Evolutionary conservation across 345 rosid genomes (phyloP).

Genomic region (rapeseed (Brassica napus)): DNA sequence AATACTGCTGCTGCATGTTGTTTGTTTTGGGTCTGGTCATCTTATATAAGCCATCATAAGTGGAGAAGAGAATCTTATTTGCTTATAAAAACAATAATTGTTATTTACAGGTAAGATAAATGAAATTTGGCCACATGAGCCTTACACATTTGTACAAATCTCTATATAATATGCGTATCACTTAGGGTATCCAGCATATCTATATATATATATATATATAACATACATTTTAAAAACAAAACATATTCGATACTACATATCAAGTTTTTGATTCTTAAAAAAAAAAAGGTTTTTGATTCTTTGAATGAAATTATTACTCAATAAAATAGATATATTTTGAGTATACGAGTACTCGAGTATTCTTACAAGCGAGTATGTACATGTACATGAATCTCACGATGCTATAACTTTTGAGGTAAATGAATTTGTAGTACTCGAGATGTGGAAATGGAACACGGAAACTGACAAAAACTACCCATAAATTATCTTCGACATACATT

Average conservation of each 20-base stretch:
- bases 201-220: not conserved
- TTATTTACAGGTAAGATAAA: constrained; percentile 22
- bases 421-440: not conserved
- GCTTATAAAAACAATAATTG: not conserved
- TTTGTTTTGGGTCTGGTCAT: not conserved
- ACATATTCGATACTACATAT: not conserved
- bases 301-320: not conserved
- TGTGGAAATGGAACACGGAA: not conserved
- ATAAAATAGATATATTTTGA: not conserved
- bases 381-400: not conserved
- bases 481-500: not conserved
- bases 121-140: constrained; percentile 9
- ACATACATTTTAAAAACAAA: not conserved
- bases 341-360: not conserved
- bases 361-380: not conserved
- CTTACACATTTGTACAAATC: not conserved
- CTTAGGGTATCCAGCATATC: not conserved
- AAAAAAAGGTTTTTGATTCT: no score
- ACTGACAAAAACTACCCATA: not conserved
- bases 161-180: not conserved
- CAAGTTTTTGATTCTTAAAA: no score
- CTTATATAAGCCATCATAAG: constrained; percentile 44
- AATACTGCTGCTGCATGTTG: constrained; percentile 41
- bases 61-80: constrained; percentile 29
- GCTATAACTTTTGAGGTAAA: not conserved